Base-by-base conservation (phyloP, 202 grass and related monocot species). In the Dendrocalamus latiflorus region DNA sequence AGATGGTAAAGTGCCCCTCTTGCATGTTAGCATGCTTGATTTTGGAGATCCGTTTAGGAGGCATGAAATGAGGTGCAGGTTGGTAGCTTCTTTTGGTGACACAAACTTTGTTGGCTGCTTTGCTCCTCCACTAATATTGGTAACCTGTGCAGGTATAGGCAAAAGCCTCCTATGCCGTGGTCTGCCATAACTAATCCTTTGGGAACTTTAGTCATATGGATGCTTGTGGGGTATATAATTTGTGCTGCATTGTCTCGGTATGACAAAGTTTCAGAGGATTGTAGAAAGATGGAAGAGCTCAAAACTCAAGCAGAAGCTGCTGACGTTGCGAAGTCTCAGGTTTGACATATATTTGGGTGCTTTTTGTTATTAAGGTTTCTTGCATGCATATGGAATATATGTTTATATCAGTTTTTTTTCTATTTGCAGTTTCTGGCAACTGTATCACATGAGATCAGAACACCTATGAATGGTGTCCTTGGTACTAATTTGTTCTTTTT, bases 381-480 rank as follows among this genome's bases (percentile, higher is more conserved):
- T 66, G 49, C 59, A 18, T 68, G 18, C 36, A 18, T 15, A 73
- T 65, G 21, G 1, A 38, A 54, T 81, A 28, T 68, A 69, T 81
- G 66, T 77, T 56, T 36, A 36, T 36, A 5, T 36, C 4, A 71
- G 22, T 70, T 51, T 78, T 51, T 78, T 42, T 82, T 48, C 33
- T 45, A 39, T 72, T 75, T 89, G 72, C 85, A 98, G 95, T 98
- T 98, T 81, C 87, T 98, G 85, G 95, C 95, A 65, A 98, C 95
- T 45, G 95, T 98, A 62, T 98, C 95, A 47, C 95, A 98, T 85
- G 95, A 98, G 86, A 98, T 98, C 55, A 93, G 95, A 90, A 98
- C 95, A 74, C 95, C 95, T 71, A 98, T 98, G 95, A 98, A 98
- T 81, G 95, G 95, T 1, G 93, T 95, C 73, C 89, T 98, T 20